These are phyloP conservation scores for Lentinula guzmanii DNA, from an alignment of 768 basidiomycete species.

Conservation along the genomic window DNA sequence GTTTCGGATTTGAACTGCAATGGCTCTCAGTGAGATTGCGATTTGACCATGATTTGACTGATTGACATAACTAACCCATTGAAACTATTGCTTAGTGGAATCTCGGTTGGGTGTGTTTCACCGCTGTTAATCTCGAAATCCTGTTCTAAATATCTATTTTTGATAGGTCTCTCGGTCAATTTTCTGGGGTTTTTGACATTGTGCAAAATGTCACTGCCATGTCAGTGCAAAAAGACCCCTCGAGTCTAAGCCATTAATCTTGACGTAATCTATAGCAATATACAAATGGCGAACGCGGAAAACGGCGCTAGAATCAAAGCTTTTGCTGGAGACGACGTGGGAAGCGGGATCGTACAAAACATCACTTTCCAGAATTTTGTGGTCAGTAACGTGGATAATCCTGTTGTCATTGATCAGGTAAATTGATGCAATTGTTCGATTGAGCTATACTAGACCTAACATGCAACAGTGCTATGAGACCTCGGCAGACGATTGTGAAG, in stretches of 20 bases:
- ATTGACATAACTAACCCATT: neutral
- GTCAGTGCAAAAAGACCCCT: slow-evolving; percentile 19
- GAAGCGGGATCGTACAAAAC: slow-evolving; percentile 52
- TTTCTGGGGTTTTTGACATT: slow-evolving; percentile 47
- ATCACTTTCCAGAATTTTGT: slow-evolving; percentile 47
- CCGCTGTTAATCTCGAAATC: neutral
- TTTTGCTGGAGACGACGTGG: slow-evolving; percentile 55
- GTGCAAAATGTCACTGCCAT: slow-evolving; percentile 53
- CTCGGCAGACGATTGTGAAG: slow-evolving; percentile 37
- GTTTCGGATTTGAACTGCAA: slow-evolving; percentile 55
- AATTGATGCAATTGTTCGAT: neutral
- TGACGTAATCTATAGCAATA: slow-evolving; percentile 29
- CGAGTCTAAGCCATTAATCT: neutral
- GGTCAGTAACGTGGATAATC: slow-evolving; percentile 51
- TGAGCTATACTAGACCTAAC: neutral
- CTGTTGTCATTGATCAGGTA: slow-evolving; percentile 54
- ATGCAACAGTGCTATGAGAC: slow-evolving; percentile 41
- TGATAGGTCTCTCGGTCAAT: slow-evolving; percentile 53
- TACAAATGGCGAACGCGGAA: slow-evolving; percentile 55
- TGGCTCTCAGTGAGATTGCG: slow-evolving; percentile 44
- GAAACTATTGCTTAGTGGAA: slow-evolving; percentile 32
- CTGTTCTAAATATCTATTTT: neutral
- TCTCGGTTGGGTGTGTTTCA: slow-evolving; percentile 39
- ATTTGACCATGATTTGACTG: neutral
- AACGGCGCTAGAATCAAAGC: slow-evolving; percentile 69